A percentile compares a stretch with the other conserved stretches of the same genome.
Evolutionary conservation across 495 filamentous ascomycete species (phyloP).

Genomic region (Talaromyces wortmannii): DNA sequence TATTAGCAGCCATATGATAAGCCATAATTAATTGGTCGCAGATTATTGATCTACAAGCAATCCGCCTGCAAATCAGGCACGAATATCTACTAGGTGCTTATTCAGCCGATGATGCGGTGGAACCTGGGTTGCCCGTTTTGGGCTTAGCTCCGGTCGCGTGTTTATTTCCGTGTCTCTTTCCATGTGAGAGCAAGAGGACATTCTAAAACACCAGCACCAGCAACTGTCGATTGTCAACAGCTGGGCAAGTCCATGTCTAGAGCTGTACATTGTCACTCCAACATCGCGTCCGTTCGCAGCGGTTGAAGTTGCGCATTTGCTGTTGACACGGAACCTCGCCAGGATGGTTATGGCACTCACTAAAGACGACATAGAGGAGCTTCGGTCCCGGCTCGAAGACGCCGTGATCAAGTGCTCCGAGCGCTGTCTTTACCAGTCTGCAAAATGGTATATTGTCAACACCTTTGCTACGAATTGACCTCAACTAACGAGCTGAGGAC

Average conservation of each 20-base stretch:
- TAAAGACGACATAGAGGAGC: slow-evolving; percentile 34
- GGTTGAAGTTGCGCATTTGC: not conserved
- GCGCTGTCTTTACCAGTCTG: slow-evolving; percentile 88
- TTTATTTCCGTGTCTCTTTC: too few relatives aligned
- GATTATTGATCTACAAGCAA: too few relatives aligned
- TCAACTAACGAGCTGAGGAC: not conserved
- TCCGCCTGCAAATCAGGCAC: too few relatives aligned
- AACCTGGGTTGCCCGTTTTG: too few relatives aligned
- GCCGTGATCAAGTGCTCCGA: slow-evolving; percentile 89
- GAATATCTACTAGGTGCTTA: too few relatives aligned
- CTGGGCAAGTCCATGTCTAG: too few relatives aligned
- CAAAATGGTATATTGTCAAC: slow-evolving; percentile 71
- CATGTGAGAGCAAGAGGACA: too few relatives aligned
- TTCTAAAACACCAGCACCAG: too few relatives aligned
- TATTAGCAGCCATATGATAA: too few relatives aligned
- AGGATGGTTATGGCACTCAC: slow-evolving; percentile 31
- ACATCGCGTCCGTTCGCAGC: not conserved
- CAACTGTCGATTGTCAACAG: not conserved
- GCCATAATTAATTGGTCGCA: too few relatives aligned
- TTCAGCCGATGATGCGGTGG: too few relatives aligned
- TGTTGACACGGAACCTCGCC: not conserved
- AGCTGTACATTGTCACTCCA: not conserved
- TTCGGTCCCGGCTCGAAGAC: slow-evolving; percentile 65
- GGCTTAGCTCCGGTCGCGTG: too few relatives aligned
- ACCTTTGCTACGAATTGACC: not conserved